These are phyloP conservation scores for Botryotinia calthae DNA, from an alignment of 2,329 filamentous ascomycete genomes.

Conservation along the genomic window DNA sequence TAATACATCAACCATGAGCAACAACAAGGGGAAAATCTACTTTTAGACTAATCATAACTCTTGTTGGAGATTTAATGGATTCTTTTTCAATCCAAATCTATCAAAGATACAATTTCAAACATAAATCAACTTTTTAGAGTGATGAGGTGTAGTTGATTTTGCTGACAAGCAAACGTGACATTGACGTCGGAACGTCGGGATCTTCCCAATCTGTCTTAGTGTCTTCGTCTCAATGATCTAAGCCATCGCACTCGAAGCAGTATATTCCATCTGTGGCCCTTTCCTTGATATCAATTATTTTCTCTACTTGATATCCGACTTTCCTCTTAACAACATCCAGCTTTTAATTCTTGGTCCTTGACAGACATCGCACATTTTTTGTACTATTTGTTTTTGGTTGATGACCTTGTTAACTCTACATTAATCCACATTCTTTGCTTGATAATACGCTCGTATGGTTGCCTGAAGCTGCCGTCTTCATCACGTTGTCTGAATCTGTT, in stretches of 20 bases:
- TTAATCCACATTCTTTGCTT: too few relatives aligned
- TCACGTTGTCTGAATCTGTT: background rate
- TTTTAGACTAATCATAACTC: background rate
- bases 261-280: background rate
- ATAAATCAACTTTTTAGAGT: background rate
- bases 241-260: background rate
- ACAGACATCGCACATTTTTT: background rate
- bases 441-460: background rate
- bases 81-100: background rate
- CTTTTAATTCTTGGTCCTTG: background rate
- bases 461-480: background rate
- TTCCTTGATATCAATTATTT: background rate
- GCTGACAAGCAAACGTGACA: background rate
- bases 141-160: background rate
- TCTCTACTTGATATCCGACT: background rate
- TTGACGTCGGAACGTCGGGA: background rate
- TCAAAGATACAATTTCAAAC: background rate
- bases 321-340: background rate
- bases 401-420: background rate
- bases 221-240: background rate
- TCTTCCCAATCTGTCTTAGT: background rate
- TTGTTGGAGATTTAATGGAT: rapidly evolving
- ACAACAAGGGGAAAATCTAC: background rate
- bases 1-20: background rate
- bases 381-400: too few relatives aligned